Evolutionary conservation across 2,329 filamentous ascomycete genomes (phyloP), one percentile per base, ranked within the genome.

Genomic region (Verticillium albo-atrum): DNA sequence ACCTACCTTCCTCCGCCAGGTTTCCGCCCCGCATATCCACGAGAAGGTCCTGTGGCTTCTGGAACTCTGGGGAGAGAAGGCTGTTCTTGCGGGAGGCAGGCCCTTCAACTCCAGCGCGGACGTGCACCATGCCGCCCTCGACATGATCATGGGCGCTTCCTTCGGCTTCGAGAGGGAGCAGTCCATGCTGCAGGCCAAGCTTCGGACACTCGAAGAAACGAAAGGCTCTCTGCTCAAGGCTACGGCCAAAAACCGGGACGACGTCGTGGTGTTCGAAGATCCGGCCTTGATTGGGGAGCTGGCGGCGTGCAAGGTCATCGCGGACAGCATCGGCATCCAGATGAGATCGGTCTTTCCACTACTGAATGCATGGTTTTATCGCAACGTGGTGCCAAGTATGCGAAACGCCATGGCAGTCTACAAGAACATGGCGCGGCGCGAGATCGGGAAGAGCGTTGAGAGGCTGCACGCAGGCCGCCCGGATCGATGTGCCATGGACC

Each of bases 21-120:
- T 74, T 28, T 71, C 72, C 1, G 72, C 69, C 3, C 74, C 73
- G 3, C 64, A 69, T n/a, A 66, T 75, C 4, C 73, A 76, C 56
- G 63, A 68, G 4, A 72, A 69, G 35, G 67, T 66, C 10, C 53
- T 61, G n/a, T 59, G 63, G 4, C 63, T 77, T 6, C 60, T 77
- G 4, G 62, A 71, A 4, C 62, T 77, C 0, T 76, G 75, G 74
- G 59, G 56, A 3, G 23, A 72, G 28, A 77, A 77, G 60, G 51
- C 62, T 3, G 51, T 61, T 15, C 55, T 71, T 15, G 69, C 70
- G 1, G 57, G 63, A 12, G 68, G 67, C 1, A 59, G 65, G 6
- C 70, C 74, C 2, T 77, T 77, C 50, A 58, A 65, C 4, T 74
- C 69, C 1, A 57, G 61, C 6, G 58, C 61, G 9, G 74, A 77